These are phyloP conservation scores for Pulicaria dysenterica DNA, from an alignment of 129 eudicot genomes.

Conservation along the genomic window DNA sequence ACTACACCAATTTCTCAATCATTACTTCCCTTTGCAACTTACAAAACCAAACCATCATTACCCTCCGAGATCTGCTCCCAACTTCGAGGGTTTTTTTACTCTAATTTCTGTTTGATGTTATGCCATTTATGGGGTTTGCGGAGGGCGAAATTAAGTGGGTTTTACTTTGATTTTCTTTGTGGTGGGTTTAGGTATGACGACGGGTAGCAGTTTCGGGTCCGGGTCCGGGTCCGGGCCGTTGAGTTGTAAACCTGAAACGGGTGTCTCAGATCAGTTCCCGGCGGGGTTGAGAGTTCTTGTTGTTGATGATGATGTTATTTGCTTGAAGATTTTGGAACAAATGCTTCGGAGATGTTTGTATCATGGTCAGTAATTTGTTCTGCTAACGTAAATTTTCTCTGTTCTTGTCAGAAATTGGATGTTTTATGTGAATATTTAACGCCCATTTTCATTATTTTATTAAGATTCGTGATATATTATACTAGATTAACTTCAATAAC, in stretches of 20 bases:
- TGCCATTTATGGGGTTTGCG: constrained; percentile 22
- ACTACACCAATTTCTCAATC: constrained; percentile 37
- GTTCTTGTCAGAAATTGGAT: background rate
- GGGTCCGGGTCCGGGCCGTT: constrained; percentile 37
- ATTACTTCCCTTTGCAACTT: constrained; percentile 21
- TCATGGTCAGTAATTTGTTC: constrained; percentile 36
- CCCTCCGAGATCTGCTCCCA: constrained; percentile 36
- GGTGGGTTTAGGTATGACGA: constrained; percentile 28
- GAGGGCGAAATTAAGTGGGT: background rate
- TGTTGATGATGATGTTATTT: constrained; percentile 71
- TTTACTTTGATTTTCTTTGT: constrained; percentile 5
- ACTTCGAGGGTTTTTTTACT: constrained; percentile 26
- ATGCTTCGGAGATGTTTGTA: constrained; percentile 74
- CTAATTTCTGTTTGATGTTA: constrained; percentile 18
- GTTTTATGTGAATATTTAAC: background rate
- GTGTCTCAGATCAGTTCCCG: constrained; percentile 59
- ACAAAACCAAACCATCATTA: background rate
- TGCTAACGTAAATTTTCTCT: background rate
- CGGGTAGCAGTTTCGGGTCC: constrained; percentile 36
- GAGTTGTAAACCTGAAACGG: constrained; percentile 28
- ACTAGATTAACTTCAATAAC: background rate
- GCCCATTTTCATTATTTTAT: background rate
- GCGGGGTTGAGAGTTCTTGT: constrained; percentile 77
- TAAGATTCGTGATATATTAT: background rate
- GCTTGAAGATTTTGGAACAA: constrained; percentile 65